A percentile compares a stretch with the other conserved stretches of the same genome.
Conservation (phyloP, 2,329 filamentous ascomycete genomes). For the Sclerotinia sclerotiorum region DNA sequence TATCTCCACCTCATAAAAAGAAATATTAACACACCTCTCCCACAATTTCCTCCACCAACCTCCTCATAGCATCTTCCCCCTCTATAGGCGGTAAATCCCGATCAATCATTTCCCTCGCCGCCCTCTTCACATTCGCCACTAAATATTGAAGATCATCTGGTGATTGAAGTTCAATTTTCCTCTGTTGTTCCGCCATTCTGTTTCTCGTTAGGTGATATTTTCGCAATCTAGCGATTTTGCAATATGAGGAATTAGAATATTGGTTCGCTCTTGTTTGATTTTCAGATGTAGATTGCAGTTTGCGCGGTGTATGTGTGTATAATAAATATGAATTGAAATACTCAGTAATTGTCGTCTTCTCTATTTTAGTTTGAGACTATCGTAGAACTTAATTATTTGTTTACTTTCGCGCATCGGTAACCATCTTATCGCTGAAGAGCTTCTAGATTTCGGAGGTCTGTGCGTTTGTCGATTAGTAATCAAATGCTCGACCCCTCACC, state of each 20-base stretch:
- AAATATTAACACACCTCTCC: conserved; percentile 50
- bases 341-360: too few species aligned
- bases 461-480: not conserved
- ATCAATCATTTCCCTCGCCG: conserved; percentile 66
- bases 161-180: conserved; percentile 78
- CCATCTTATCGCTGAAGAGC: conserved; percentile 1
- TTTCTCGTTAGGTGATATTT: not conserved
- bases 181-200: conserved; percentile 49
- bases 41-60: conserved; percentile 59
- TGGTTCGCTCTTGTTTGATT: not conserved
- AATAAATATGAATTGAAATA: not conserved
- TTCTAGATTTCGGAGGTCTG: not conserved
- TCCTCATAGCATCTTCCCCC: conserved; percentile 57
- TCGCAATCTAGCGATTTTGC: too few species aligned
- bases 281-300: not conserved
- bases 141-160: conserved; percentile 71
- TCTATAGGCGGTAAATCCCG: conserved; percentile 66
- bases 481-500: too few species aligned
- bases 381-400: not conserved
- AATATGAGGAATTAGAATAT: not conserved
- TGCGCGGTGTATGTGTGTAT: not conserved
- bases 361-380: not conserved
- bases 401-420: not conserved
- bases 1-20: not conserved
- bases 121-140: conserved; percentile 65